Evolutionary conservation across 2,329 filamentous ascomycete genomes (phyloP).

Genomic region (Clarireedia monteithiana): DNA sequence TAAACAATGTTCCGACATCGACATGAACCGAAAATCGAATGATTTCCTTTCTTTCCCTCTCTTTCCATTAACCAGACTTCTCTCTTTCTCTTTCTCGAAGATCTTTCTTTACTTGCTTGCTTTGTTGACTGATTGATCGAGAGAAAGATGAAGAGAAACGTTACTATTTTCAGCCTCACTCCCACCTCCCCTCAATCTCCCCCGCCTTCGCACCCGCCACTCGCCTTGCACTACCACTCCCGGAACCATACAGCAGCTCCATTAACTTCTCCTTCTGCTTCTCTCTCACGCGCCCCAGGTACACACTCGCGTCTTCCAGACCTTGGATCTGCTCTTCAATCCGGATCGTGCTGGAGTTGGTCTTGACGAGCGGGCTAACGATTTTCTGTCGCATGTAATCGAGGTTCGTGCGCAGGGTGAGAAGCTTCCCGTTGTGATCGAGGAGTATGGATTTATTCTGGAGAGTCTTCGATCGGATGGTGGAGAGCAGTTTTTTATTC

Average conservation of each 20-base stretch:
- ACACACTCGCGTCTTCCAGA: slow-evolving; percentile 69
- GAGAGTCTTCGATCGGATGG: slow-evolving; percentile 75
- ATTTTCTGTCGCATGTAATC: slow-evolving; percentile 79
- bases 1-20: neutral
- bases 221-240: slow-evolving; percentile 17
- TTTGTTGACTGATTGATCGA: neutral
- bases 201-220: slow-evolving; percentile 9
- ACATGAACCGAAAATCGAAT: neutral
- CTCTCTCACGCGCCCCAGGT: slow-evolving; percentile 67
- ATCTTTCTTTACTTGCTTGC: neutral
- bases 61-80: neutral
- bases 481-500: slow-evolving; percentile 72
- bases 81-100: neutral
- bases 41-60: slow-evolving; percentile 1
- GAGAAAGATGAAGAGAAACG: neutral
- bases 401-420: slow-evolving; percentile 78
- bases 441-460: slow-evolving; percentile 81
- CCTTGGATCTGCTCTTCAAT: slow-evolving; percentile 83
- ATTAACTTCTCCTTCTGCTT: slow-evolving; percentile 77
- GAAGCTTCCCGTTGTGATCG: slow-evolving; percentile 76
- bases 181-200: slow-evolving; percentile 17
- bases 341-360: slow-evolving; percentile 59
- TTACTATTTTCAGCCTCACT: slow-evolving; percentile 6
- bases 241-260: slow-evolving; percentile 62
- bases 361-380: slow-evolving; percentile 72